Base-by-base conservation (phyloP, 2,329 filamentous ascomycete genomes). In the Exophiala calicioides region DNA sequence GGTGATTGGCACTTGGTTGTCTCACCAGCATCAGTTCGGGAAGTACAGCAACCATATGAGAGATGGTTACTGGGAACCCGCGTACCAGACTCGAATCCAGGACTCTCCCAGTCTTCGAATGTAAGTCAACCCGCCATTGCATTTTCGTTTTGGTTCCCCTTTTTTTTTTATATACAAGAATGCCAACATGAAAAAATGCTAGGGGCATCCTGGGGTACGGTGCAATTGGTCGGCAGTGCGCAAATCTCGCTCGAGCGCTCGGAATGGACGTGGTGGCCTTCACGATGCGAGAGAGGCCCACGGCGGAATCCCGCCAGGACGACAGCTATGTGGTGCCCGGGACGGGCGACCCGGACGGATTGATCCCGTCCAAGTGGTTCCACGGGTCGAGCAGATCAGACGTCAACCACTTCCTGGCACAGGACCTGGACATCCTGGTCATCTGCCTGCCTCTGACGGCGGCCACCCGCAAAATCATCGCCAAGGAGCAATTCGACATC, bases 261-360 rank as follows among this genome's bases (percentile, higher is more conserved):
- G 87, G 86, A 18, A 84, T 88, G 77, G 75, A 81, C 19, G 79
- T 91, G 0, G 73, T 88, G 60, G 87, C 86, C 1, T 89, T 85
- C 68, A 90, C 86, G 0, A 81, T 85, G 0, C 80, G 79, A 20
- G 78, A 84, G 1, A 81, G 84, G 15, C 65, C 70, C 7, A 88
- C 85, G 0, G 77, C 81, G 0, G 82, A 83, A 46, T 84, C 81
- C 1, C 78, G 77, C 30, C 71, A 67, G 21, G 86, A 90, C 63
- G 62, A 68, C 12, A 78, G 80, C 4, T 90, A 84, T 67, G 78
- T 84, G 24, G 80, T 88, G 0, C 79, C 82, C 0, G 81, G 82
- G 0, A 86, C 85, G 0, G 80, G 80, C 5, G 75, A 82, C 21
- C 80, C 80, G 18, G 63, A 58, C 2, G 73, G 72, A 38, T 10